Evolutionary conservation across 148 eudicot genomes (phyloP), one percentile per base, ranked within the genome.

Genomic region (Polygonum aviculare): DNA sequence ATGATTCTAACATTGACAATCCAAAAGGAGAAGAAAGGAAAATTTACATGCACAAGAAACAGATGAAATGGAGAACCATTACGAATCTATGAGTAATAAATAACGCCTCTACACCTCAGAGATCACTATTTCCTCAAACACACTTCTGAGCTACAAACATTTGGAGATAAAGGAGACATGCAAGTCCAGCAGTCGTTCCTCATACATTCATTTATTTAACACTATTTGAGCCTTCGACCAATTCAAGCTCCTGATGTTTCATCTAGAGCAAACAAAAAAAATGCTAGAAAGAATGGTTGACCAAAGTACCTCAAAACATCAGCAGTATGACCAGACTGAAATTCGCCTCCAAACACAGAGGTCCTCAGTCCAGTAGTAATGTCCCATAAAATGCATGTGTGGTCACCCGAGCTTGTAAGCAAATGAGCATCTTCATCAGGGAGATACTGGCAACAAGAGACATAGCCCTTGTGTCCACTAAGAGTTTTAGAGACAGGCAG

Each of bases 261-360:
- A 21, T n/a, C 60, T 54, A 54, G 60, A 4, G 60, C 10, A 54
- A 54, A 5, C 26, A n/a, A 54, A 54, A 54, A 18, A n/a, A 36
- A 50, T 47, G 5, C 0, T 21, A 12, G n/a, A 74, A 48, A 57
- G 15, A 70, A 21, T n/a, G 50, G 16, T 36, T 80, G 63, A 71
- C 39, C 31, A 47, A 79, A 78, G 72, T 88, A 92, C 98, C 98
- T 92, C 73, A 88, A 76, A 63, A 95, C 96, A 78, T 95, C 98
- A 80, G 89, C 88, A 80, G 94, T 92, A 81, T 92, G 98, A 40
- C 98, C 98, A 73, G 94, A 95, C 75, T 92, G 98, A 84, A 89
- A 92, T 87, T 95, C 98, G 74, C 98, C 98, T 78, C 98, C 98
- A 82, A 95, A 95, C 18, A 95, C 98, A 71, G 98, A 92, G 31